A percentile compares a stretch with the other conserved stretches of the same genome.
Conservation (phyloP, 2,329 filamentous ascomycete species). For the Xylariaceae sp. region DNA sequence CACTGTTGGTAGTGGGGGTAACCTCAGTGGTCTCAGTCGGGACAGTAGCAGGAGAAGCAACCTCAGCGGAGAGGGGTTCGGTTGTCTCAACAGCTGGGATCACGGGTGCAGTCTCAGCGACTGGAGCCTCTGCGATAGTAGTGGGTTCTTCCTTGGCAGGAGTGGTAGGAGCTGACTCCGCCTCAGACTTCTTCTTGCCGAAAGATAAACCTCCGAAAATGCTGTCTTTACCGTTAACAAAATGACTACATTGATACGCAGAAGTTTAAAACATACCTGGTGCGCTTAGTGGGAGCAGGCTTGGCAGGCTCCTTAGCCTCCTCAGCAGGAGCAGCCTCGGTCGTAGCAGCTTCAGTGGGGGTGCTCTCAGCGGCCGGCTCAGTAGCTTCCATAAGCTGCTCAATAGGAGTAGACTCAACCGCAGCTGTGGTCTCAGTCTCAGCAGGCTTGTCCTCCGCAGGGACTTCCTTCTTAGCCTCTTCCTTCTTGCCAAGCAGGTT, state of each 20-base stretch:
- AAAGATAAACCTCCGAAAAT: conserved; percentile 61
- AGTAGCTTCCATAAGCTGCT: conserved; percentile 28
- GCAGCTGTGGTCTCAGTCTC: conserved; percentile 41
- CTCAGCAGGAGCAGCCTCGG: conserved; percentile 35
- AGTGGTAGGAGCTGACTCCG: conserved; percentile 50
- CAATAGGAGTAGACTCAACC: conserved; percentile 40
- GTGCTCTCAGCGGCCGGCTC: conserved; percentile 45
- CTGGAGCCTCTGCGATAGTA: conserved; percentile 41
- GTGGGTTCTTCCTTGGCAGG: conserved; percentile 50
- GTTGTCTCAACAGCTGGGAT: conserved; percentile 65
- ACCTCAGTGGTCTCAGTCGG: conserved; percentile 55
- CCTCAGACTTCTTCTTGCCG: conserved; percentile 64
- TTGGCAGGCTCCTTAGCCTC: conserved; percentile 48
- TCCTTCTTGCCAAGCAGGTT: conserved; percentile 63
- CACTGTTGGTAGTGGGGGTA: conserved; percentile 54
- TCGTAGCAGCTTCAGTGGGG: conserved; percentile 37
- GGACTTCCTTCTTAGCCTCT: conserved; percentile 45
- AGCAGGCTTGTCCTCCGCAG: conserved; percentile 46
- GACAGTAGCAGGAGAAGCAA: conserved; percentile 53
- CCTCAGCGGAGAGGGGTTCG: conserved; percentile 62
- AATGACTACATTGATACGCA: too few relatives aligned
- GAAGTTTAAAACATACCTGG: conserved; percentile 56
- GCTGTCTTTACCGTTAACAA: too few relatives aligned
- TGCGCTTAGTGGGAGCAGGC: conserved; percentile 58
- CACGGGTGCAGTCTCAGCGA: conserved; percentile 61